Base-by-base conservation (phyloP, 306 rosid species). In the Prunus fruticosa region DNA sequence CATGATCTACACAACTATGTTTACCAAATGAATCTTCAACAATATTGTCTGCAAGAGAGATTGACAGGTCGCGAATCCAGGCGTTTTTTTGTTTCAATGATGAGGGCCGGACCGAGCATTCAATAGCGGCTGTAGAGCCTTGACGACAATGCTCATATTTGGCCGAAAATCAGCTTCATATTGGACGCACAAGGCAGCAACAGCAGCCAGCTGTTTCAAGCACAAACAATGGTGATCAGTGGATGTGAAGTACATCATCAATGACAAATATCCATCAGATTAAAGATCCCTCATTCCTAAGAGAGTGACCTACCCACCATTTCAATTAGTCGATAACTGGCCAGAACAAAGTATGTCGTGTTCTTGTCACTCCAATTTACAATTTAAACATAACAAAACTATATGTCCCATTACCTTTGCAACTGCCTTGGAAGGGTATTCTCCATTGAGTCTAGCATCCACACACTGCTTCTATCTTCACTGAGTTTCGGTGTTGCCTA, bases 401-500 rank as follows among this genome's bases (percentile, higher is more conserved):
- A 12, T 19, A 16, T 53, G n/a, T 30, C 51, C 25, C 9, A 76
- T 82, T 88, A 92, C 97, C 97, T 92, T 92, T 73, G 93, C 93
- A 73, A 84, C 91, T 77, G 96, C 88, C 86, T 90, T 92, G 34
- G 90, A 81, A 63, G 96, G 93, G 84, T 87, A 90, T 6, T 90
- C 91, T 11, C 93, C 93, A 72, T 75, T 79, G 43, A 92, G 71
- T 81, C 88, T 88, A 60, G 80, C 78, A 88, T 92, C 97, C 72
- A 87, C 91, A 73, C 97, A 92, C 71, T 76, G 93, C 82, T 85
- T 88, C 81, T 92, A 67, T 92, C 96, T 76, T 92, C 97, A 81
- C 91, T 85, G 65, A 92, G 93, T 85, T 76, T 87, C 30, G 96
- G 97, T 57, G 96, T 76, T 51, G 97, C 97, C 97, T 92, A 71